Conservation (phyloP, 306 rosid species). For the Pyrus bretschneideri region DNA sequence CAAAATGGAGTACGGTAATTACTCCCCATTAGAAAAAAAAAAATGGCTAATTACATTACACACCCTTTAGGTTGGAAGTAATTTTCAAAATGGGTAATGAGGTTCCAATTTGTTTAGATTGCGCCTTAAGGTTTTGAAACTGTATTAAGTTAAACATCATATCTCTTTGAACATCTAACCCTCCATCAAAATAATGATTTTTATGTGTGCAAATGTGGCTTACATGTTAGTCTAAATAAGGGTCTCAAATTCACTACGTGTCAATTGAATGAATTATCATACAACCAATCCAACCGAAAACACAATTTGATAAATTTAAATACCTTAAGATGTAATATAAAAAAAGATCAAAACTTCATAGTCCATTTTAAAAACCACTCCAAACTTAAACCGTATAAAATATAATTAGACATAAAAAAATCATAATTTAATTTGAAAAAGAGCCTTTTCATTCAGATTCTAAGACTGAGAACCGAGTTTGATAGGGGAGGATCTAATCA, state of each 20-base stretch:
- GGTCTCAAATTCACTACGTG: background rate
- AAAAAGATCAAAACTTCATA: too few relatives aligned
- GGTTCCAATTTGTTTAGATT: background rate
- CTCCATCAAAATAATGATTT: background rate
- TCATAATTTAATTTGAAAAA: constrained; percentile 6
- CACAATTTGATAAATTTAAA: background rate
- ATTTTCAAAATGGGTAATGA: background rate
- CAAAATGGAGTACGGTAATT: too few relatives aligned
- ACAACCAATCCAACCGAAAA: too few relatives aligned
- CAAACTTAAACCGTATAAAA: too few relatives aligned
- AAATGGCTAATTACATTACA: background rate
- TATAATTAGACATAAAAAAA: too few relatives aligned
- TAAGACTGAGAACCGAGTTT: constrained; percentile 29
- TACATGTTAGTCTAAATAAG: too few relatives aligned
- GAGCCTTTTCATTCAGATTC: constrained; percentile 53
- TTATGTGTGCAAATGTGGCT: too few relatives aligned
- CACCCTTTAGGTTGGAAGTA: background rate
- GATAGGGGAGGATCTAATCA: constrained; percentile 61
- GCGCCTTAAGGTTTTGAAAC: background rate
- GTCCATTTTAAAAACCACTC: too few relatives aligned
- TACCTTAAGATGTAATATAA: too few relatives aligned
- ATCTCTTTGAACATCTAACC: background rate
- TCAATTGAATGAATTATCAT: background rate
- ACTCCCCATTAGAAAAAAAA: too few relatives aligned
- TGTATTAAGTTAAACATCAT: background rate